Evolutionary conservation across 768 basidiomycete species (phyloP), one percentile per base, ranked within the genome.

Genomic region (Mycena olivaceomarginata): DNA sequence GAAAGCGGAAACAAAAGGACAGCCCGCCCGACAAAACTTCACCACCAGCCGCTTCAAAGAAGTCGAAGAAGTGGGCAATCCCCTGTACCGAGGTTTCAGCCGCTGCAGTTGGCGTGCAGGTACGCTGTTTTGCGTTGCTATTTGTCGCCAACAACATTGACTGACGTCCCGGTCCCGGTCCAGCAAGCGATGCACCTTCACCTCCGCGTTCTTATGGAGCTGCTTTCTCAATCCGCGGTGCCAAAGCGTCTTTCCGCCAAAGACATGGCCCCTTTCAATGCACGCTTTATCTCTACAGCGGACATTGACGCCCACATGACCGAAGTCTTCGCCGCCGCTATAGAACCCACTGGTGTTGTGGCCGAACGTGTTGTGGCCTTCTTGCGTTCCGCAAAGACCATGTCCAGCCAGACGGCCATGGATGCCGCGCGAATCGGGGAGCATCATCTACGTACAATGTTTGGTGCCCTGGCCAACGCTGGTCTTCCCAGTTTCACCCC

Each of bases 291-390:
- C 39, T 39, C 37, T 22, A 31, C 13, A 37, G 39, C 2, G 12
- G 51, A 67, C 67, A 11, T 67, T 51, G n/a, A 51, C 20, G 67
- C 46, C 67, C 67, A 51, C 10, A 20, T 67, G 8, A 31, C 46
- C 45, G 18, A 51, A 25, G 15, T 67, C 48, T 1, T 56, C 67
- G 45, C 67, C 25, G 18, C 6, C 48, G 45, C 25, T 46, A 46
- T 51, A 37, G 10, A 9, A 48, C 15, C 51, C 48, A 40, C 46
- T 13, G 13, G 1, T 10, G n/a, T 25, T 25, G 31, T 10, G 56
- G 56, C n/a, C n/a, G 18, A 45, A 57, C 43, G 43, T 1, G 43
- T 45, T 10, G 56, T n/a, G 12, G 22, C 18, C 56, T 51, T 56
- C 16, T 51, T 67, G 48, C 22, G 18, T n/a, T 16, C 45, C 15